Percentiles rank a stretch among this genome's conserved stretches.
Evolutionary conservation across 2,329 filamentous ascomycete species (phyloP).

Genomic region (Arthrobotrys musiformis): DNA sequence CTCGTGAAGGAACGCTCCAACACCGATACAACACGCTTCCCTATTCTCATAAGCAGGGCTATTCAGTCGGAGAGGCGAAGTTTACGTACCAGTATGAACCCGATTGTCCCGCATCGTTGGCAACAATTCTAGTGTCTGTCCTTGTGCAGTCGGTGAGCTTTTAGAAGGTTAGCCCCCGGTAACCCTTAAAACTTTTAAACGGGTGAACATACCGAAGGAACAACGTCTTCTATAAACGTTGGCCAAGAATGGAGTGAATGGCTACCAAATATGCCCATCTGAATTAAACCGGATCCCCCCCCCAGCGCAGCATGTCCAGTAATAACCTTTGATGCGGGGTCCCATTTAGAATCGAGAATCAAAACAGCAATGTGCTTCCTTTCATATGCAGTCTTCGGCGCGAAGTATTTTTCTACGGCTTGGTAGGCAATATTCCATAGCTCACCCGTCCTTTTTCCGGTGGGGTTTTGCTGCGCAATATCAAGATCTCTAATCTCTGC

Average conservation of each 20-base stretch:
- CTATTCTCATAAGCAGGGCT: slow-evolving; percentile 11
- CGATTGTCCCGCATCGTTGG: slow-evolving; percentile 86
- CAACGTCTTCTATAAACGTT: slow-evolving; percentile 85
- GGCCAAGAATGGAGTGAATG: slow-evolving; percentile 93
- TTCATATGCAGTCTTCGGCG: slow-evolving; percentile 69
- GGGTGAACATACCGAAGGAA: slow-evolving; percentile 65
- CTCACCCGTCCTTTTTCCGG: slow-evolving; percentile 76
- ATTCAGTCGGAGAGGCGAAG: neutral
- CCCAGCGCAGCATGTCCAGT: slow-evolving; percentile 87
- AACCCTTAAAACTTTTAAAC: neutral
- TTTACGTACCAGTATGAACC: slow-evolving; percentile 85
- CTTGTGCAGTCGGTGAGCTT: slow-evolving; percentile 90
- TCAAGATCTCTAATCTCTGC: slow-evolving; percentile 83
- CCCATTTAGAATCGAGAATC: slow-evolving; percentile 89
- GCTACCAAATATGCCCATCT: slow-evolving; percentile 90
- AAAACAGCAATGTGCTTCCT: slow-evolving; percentile 89
- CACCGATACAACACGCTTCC: slow-evolving; percentile 64
- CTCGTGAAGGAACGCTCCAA: slow-evolving; percentile 92
- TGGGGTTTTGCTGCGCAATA: slow-evolving; percentile 78
- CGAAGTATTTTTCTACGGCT: slow-evolving; percentile 70
- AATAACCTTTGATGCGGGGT: slow-evolving; percentile 75
- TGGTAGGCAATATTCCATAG: slow-evolving; percentile 81
- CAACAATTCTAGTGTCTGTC: slow-evolving; percentile 81
- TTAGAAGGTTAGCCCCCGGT: neutral
- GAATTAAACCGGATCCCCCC: slow-evolving; percentile 73